Percentiles rank a stretch among this genome's conserved stretches.
Conservation (phyloP, 768 basidiomycete genomes). For the Kwoniella sp. region DNA sequence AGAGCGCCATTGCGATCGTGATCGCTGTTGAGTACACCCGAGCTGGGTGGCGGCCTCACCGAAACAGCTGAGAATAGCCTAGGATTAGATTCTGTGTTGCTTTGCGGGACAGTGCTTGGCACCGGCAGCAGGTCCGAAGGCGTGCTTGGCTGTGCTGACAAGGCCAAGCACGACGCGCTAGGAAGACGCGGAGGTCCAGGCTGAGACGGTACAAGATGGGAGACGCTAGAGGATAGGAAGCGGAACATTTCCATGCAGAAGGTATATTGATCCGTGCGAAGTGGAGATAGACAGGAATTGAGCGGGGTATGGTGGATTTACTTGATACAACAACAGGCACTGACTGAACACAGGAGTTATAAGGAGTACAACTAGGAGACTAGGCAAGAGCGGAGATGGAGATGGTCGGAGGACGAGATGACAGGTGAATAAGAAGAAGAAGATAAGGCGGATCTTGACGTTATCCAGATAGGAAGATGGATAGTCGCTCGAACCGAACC, state of each 20-base stretch:
- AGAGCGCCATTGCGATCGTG: background rate
- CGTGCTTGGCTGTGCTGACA: too few species aligned
- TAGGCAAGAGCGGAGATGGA: background rate
- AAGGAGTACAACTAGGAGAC: too few species aligned
- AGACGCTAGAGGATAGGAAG: background rate
- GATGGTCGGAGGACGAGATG: background rate
- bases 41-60: too few species aligned
- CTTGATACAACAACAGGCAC: background rate
- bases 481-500: too few species aligned
- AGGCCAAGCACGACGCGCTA: too few species aligned
- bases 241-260: background rate
- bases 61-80: too few species aligned
- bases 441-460: background rate
- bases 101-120: too few species aligned
- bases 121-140: too few species aligned
- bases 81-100: too few species aligned
- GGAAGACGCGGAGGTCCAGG: background rate
- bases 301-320: too few species aligned
- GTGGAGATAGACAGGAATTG: too few species aligned
- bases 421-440: background rate
- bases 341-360: background rate
- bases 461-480: constrained; percentile 2
- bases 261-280: too few species aligned
- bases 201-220: background rate
- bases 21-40: background rate